Evolutionary conservation across 371 early-diverging fungal genomes (phyloP).

Genomic region (Rhizopus stolonifer): DNA sequence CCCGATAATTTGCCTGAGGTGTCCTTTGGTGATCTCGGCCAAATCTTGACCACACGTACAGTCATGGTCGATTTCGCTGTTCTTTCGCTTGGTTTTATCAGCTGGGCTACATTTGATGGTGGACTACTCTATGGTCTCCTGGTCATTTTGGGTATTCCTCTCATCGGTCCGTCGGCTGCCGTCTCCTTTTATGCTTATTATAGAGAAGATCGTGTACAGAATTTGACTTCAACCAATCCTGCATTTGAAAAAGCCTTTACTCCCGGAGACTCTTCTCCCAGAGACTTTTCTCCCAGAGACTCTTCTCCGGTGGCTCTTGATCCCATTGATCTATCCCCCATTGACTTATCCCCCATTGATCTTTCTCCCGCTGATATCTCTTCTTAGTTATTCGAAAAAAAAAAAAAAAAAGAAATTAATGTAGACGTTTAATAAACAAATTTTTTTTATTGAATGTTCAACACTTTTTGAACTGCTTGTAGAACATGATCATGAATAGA

Average conservation of each 20-base stretch:
- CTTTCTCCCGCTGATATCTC: too few species aligned
- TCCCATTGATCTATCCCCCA: too few species aligned
- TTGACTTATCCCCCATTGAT: too few species aligned
- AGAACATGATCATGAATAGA: conserved; percentile 65
- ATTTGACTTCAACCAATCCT: background rate
- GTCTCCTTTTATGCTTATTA: conserved; percentile 22
- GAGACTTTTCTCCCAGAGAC: too few species aligned
- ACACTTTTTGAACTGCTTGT: conserved; percentile 64
- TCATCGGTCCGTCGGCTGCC: conserved; percentile 24
- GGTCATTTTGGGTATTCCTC: conserved; percentile 1
- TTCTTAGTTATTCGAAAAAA: too few species aligned
- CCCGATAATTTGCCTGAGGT: conserved; percentile 20
- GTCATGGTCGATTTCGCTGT: conserved; percentile 11
- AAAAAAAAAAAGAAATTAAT: too few species aligned
- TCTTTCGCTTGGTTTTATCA: conserved; percentile 3
- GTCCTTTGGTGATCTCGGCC: conserved; percentile 14
- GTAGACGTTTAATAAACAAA: too few species aligned
- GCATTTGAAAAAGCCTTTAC: background rate
- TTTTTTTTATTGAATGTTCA: conserved; percentile 28
- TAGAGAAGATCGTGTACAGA: conserved; percentile 15
- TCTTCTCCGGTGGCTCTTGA: too few species aligned
- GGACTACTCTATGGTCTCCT: conserved; percentile 8
- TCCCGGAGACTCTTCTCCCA: too few species aligned
- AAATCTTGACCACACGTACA: conserved; percentile 13
- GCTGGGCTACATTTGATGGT: conserved; percentile 20